Conservation (phyloP, 306 rosid genomes). For the Malus sylvestris region DNA sequence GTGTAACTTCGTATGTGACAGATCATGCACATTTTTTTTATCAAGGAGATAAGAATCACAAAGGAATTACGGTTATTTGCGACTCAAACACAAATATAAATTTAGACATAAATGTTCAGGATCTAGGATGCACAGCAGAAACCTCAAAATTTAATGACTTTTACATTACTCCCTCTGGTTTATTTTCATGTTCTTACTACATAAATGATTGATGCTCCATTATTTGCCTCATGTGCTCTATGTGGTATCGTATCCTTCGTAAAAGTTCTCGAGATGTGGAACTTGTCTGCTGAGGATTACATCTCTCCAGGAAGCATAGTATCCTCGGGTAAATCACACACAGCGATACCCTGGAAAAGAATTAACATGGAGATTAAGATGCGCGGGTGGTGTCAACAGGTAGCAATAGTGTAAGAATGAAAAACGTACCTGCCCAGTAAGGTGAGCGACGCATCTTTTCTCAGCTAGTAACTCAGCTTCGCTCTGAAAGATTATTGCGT, state of each 20-base stretch:
- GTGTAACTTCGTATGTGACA: too few species aligned
- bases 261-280: background rate
- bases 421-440: conserved; percentile 78
- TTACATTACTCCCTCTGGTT: background rate
- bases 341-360: conserved; percentile 61
- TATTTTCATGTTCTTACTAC: conserved; percentile 10
- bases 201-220: background rate
- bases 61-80: background rate
- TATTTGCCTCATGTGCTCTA: conserved; percentile 2
- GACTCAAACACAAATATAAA: background rate
- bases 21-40: too few species aligned
- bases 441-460: conserved; percentile 95
- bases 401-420: background rate
- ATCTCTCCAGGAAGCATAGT: conserved; percentile 99
- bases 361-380: background rate
- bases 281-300: conserved; percentile 23
- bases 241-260: background rate
- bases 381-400: background rate
- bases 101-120: background rate
- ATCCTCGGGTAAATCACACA: conserved; percentile 91
- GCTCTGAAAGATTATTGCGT: conserved; percentile 36
- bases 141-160: conserved; percentile 22
- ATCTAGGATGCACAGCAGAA: conserved; percentile 5
- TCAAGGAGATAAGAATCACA: background rate
- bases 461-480: conserved; percentile 95